These are phyloP conservation scores for Cyphellophora europaea DNA, from an alignment of 2,329 filamentous ascomycete species.

Conservation along the genomic window DNA sequence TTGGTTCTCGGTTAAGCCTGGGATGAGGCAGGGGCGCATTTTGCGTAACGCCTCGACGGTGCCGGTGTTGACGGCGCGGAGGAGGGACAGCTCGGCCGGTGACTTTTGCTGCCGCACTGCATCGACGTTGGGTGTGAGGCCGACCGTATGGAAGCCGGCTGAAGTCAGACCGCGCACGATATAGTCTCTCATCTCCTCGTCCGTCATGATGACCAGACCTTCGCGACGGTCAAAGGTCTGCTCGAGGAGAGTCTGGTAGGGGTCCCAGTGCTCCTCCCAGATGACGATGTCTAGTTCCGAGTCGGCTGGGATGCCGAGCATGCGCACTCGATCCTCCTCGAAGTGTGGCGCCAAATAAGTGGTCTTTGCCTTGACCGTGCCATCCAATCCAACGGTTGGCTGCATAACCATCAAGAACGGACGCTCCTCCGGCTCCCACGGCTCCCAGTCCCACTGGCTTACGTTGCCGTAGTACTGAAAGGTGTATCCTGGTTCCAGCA, in stretches of 20 bases:
- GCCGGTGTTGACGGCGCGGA: slow-evolving; percentile 55
- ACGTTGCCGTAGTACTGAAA: slow-evolving; percentile 57
- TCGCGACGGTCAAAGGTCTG: slow-evolving; percentile 1
- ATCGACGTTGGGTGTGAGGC: slow-evolving; percentile 46
- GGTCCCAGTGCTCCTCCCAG: slow-evolving; percentile 59
- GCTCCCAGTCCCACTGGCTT: slow-evolving; percentile 53
- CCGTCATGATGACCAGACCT: slow-evolving; percentile 46
- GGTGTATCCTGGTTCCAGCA: slow-evolving; percentile 55
- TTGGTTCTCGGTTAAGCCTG: slow-evolving; percentile 49
- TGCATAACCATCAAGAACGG: slow-evolving; percentile 55
- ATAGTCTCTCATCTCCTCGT: slow-evolving; percentile 57
- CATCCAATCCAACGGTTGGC: slow-evolving; percentile 30
- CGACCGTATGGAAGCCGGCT: slow-evolving; percentile 48
- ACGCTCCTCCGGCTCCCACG: slow-evolving; percentile 54
- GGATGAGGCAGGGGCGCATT: slow-evolving; percentile 44
- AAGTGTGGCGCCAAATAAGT: slow-evolving; percentile 52
- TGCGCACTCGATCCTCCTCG: slow-evolving; percentile 49
- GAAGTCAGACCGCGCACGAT: slow-evolving; percentile 47
- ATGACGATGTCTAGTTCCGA: slow-evolving; percentile 43
- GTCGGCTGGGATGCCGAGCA: slow-evolving; percentile 47
- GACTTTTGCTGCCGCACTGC: slow-evolving; percentile 51
- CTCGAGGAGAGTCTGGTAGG: slow-evolving; percentile 44
- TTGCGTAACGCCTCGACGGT: slow-evolving; percentile 52
- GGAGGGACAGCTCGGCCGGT: slow-evolving; percentile 44
- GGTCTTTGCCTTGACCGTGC: slow-evolving; percentile 42